Conservation (phyloP, 2,329 filamentous ascomycete genomes). For the Lecanicillium sp. region DNA sequence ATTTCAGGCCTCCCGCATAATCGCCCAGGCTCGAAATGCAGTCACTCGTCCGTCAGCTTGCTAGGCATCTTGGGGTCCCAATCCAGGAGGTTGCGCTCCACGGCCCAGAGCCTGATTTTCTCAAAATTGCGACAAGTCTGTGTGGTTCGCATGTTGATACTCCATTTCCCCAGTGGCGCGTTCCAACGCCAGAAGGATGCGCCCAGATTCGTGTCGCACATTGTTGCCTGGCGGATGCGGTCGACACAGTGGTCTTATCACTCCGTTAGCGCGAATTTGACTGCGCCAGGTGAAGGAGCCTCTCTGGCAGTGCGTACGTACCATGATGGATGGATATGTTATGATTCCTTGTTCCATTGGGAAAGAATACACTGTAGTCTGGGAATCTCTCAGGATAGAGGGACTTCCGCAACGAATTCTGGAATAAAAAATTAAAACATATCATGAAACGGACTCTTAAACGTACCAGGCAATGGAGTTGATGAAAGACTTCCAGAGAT, state of each 20-base stretch:
- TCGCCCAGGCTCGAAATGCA: background rate
- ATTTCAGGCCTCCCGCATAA: background rate
- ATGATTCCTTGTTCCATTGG: background rate
- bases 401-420: background rate
- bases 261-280: background rate
- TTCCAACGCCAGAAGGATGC: background rate
- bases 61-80: background rate
- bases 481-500: slow-evolving; percentile 9
- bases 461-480: slow-evolving; percentile 11
- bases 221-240: background rate
- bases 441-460: background rate
- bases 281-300: no score
- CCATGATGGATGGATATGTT: background rate
- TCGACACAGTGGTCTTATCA: background rate
- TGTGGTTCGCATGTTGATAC: background rate
- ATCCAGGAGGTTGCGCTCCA: background rate
- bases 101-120: background rate
- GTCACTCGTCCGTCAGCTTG: background rate
- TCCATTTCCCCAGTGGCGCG: background rate
- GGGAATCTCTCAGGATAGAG: background rate
- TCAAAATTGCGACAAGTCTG: slow-evolving; percentile 2
- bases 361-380: background rate
- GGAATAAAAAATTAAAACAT: no score
- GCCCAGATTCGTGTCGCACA: background rate
- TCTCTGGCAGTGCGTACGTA: background rate